Evolutionary conservation across 257 asterid species (phyloP).

Genomic region (Rauvolfia tetraphylla): DNA sequence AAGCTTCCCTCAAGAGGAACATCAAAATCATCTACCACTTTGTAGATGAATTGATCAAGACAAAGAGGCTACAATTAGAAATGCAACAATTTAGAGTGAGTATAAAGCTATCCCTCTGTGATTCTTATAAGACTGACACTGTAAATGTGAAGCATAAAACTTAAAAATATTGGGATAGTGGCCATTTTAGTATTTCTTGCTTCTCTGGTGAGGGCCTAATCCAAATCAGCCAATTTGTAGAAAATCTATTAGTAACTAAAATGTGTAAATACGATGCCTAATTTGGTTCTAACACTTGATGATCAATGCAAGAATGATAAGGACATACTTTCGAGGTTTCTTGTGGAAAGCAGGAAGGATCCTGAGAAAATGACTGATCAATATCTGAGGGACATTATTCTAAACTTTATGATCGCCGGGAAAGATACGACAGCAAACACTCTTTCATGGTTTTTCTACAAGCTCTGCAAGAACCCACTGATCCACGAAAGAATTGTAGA

Average conservation of each 20-base stretch:
- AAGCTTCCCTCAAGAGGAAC: conserved; percentile 53
- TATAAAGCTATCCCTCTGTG: not conserved
- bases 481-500: conserved; percentile 50
- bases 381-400: conserved; percentile 62
- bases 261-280: not conserved
- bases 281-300: not conserved
- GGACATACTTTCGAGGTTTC: conserved; percentile 71
- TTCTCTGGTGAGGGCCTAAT: too few species aligned
- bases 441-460: conserved; percentile 69
- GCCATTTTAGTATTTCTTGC: too few species aligned
- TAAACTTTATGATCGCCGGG: conserved; percentile 71
- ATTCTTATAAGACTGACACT: not conserved
- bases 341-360: conserved; percentile 56
- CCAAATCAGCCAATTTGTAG: too few species aligned
- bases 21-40: conserved; percentile 44
- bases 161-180: too few species aligned
- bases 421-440: conserved; percentile 74
- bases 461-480: conserved; percentile 53
- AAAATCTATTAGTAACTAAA: too few species aligned
- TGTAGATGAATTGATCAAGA: conserved; percentile 47
- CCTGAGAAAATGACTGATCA: conserved; percentile 52
- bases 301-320: conserved; percentile 44
- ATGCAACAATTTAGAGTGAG: conserved; percentile 38
- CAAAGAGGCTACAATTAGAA: conserved; percentile 44
- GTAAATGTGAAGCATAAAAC: not conserved